Evolutionary conservation across 192 early-diverging fungal genomes (phyloP).

Genomic region (Oehlia diaphana): DNA sequence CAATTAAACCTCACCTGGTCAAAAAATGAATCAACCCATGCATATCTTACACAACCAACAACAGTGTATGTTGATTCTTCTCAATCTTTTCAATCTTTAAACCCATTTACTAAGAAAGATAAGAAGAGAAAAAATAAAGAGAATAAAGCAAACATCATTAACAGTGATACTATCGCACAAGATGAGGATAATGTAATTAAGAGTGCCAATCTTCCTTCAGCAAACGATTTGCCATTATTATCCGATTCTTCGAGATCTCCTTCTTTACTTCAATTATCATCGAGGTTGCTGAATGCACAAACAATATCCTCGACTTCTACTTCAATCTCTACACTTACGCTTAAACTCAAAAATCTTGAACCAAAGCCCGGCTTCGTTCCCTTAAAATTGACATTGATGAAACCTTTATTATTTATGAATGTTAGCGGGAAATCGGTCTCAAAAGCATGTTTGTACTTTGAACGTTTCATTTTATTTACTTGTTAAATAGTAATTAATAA

Average conservation of each 20-base stretch:
- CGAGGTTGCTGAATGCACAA: too few species aligned
- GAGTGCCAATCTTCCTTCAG: neutral
- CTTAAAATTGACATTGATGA: slow-evolving; percentile 55
- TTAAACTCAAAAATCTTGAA: neutral
- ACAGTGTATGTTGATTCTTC: slow-evolving; percentile 28
- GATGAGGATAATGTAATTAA: neutral
- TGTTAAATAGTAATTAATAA: neutral
- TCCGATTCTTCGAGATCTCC: too few species aligned
- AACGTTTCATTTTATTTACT: neutral
- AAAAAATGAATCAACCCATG: slow-evolving; percentile 34
- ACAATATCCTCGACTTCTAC: neutral
- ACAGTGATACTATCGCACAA: neutral
- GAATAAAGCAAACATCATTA: neutral
- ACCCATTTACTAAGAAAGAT: neutral
- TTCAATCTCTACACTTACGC: neutral
- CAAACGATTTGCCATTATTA: too few species aligned
- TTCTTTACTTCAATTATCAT: neutral
- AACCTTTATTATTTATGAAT: slow-evolving; percentile 70
- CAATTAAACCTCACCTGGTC: slow-evolving; percentile 47
- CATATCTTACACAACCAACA: slow-evolving; percentile 30
- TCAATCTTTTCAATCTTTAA: neutral
- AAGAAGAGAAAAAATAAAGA: neutral
- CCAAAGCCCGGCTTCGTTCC: slow-evolving; percentile 29
- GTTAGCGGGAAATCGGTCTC: slow-evolving; percentile 60
- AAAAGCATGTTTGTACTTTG: slow-evolving; percentile 57